Conservation (phyloP, 192 early-diverging fungal species). For the Entophlyctis luteolus region DNA sequence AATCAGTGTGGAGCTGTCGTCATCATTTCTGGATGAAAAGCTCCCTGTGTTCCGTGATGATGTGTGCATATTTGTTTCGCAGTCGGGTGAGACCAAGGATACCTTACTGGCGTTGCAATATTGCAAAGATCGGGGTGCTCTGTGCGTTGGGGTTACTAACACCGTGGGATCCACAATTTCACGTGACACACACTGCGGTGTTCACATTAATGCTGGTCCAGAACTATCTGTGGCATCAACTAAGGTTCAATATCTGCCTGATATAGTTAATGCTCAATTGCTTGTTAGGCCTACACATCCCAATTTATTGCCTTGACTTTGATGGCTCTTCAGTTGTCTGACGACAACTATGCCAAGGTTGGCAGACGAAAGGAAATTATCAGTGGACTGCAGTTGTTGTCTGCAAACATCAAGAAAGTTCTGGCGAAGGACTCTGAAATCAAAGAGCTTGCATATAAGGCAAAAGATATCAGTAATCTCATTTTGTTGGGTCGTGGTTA, state of each 20-base stretch:
- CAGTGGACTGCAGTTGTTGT: constrained; percentile 48
- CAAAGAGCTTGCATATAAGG: constrained; percentile 42
- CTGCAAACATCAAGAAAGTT: constrained; percentile 53
- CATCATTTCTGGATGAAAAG: constrained; percentile 55
- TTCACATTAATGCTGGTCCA: constrained; percentile 65
- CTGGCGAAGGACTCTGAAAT: constrained; percentile 47
- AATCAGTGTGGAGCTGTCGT: constrained; percentile 55
- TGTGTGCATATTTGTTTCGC: constrained; percentile 61
- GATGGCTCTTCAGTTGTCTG: constrained; percentile 59
- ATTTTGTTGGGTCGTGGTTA: constrained; percentile 57
- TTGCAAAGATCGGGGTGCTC: constrained; percentile 61
- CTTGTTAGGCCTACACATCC: constrained; percentile 56
- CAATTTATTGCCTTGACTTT: constrained; percentile 57
- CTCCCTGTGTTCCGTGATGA: constrained; percentile 62
- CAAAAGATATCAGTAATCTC: constrained; percentile 43
- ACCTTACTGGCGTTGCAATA: constrained; percentile 58
- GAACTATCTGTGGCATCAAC: constrained; percentile 60
- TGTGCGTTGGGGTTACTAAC: constrained; percentile 64
- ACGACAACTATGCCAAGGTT: constrained; percentile 48
- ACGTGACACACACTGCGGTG: constrained; percentile 63
- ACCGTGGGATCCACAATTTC: constrained; percentile 61
- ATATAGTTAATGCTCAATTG: neutral
- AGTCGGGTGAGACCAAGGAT: constrained; percentile 64
- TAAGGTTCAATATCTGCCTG: constrained; percentile 37
- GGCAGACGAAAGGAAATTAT: constrained; percentile 51